Base-by-base conservation (phyloP, 2,329 filamentous ascomycete species). In the Exophiala sideris region DNA sequence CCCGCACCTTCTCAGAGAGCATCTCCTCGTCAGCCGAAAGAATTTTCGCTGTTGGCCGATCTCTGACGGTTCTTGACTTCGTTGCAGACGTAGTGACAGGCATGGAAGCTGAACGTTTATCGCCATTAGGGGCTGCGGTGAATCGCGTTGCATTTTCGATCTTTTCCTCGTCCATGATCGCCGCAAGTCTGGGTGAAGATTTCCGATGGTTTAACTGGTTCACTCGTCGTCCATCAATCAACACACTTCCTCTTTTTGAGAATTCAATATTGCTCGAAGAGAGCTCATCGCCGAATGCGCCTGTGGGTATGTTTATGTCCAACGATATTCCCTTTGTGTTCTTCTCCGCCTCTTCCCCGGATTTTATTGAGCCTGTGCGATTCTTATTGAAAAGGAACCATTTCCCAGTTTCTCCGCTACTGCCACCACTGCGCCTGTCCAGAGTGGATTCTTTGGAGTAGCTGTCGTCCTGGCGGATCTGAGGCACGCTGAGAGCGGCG, bases 21-120 rank as follows among this genome's bases (percentile, higher is more conserved):
- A 79, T 78, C 63, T 83, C 82, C 65, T 86, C 83, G 61, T 86
- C 83, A 1, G 80, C 72, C n/a, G 83, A 86, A 29, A 86, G 74
- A 16, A 79, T 76, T 52, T 82, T 74, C 45, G 69, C 69, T 59
- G 71, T 64, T 9, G 71, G 71, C 63, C 68, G 66, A 45, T 65
- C 70, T 57, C 66, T 71, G 62, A 69, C 66, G 38, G 71, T 68
- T 33, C 71, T 70, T 66, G 41, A 62, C 60, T 45, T 62, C 62
- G 54, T 58, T 50, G 39, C 50, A 16, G 57, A 42, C 12, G 58
- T 48, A 35, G 38, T 29, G 10, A 45, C 29, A 5, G 52, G 14
- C 36, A 46, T 39, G 6, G 42, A 18, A n/a, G 45, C 35, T 18
- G 33, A 21, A 14, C 14, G 14, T 16, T 18, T 10, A 35, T 20